Evolutionary conservation across 2,329 filamentous ascomycete species (phyloP), one percentile per base, ranked within the genome.

Genomic region (Ophiostoma sp.): DNA sequence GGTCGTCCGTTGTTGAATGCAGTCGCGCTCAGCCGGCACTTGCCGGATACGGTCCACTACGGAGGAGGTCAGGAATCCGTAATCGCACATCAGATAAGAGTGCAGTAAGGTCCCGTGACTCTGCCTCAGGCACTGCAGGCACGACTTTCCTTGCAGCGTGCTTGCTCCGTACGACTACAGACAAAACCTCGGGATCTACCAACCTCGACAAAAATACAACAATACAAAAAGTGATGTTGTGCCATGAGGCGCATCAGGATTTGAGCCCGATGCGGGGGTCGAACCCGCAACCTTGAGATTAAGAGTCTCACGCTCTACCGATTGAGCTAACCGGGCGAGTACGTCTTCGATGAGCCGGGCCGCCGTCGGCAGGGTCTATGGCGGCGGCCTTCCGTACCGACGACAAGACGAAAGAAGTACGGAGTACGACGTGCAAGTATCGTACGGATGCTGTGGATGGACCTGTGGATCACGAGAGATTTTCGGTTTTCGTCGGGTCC

Each of bases 251-350:
- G 75, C 76, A 77, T 77, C 75, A 74, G 78, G 77, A 78, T 75
- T 79, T 78, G 77, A 79, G 78, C 78, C 78, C 77, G 75, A 80
- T 78, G 80, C 79, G 80, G 81, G 80, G 80, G 79, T 82, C 81
- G 73, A 74, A 74, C 73, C 73, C 73, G 72, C 73, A 74, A 74
- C 73, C 73, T 74, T 74, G 72, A 73, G 73, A 74, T 83, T 84
- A 84, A 85, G 86, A 88, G 86, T 88, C 86, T 87, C 83, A 88
- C 85, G 86, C 85, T 89, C 86, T 88, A 88, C 84, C 84, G 84
- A 87, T 86, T 87, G 84, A 87, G 84, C 84, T 87, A 87, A 81
- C 82, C 82, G 79, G 82, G 82, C 81, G 70, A 55, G 49, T 44
- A 9, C 27, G 49, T 55, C 8, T 11, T 55, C 27, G 49, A 11